phyloP scores from a whole-genome alignment of 1,284 basidiomycete species.

The Puccinia triticina region DNA sequence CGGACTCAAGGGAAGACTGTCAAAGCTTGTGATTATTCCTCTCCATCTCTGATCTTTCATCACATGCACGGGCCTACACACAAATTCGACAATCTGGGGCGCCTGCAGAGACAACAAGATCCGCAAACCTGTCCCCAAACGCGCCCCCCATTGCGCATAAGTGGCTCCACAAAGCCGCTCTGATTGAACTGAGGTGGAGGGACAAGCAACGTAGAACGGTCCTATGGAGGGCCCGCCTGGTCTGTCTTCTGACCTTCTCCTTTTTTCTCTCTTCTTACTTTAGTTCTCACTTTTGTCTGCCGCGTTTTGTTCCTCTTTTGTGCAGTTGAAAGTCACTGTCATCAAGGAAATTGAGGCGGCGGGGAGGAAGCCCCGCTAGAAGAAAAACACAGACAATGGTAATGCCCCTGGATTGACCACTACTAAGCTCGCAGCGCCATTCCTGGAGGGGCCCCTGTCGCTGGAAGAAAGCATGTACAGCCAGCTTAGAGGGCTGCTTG shows the following conservation, averaged over 20 bases:
- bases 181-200: slow-evolving; percentile 38
- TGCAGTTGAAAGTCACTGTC: slow-evolving; percentile 24
- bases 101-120: slow-evolving; percentile 8
- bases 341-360: slow-evolving; percentile 15
- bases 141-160: slow-evolving; percentile 1
- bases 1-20: no score
- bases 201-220: slow-evolving; percentile 23
- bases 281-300: no score
- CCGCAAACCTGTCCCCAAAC: slow-evolving; percentile 37
- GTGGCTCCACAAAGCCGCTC: not conserved
- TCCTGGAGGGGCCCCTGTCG: no score
- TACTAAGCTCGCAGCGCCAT: no score
- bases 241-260: not conserved
- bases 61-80: no score
- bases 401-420: no score
- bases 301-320: not conserved
- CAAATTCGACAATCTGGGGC: slow-evolving; percentile 42
- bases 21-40: no score
- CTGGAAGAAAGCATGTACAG: no score
- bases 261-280: not conserved
- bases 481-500: no score
- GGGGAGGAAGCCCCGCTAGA: no score
- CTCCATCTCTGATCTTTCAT: no score
- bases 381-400: no score
- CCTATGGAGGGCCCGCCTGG: slow-evolving; percentile 38